Conservation (phyloP, 2,329 filamentous ascomycete species). For the Ophiostoma novo-ulmi region DNA sequence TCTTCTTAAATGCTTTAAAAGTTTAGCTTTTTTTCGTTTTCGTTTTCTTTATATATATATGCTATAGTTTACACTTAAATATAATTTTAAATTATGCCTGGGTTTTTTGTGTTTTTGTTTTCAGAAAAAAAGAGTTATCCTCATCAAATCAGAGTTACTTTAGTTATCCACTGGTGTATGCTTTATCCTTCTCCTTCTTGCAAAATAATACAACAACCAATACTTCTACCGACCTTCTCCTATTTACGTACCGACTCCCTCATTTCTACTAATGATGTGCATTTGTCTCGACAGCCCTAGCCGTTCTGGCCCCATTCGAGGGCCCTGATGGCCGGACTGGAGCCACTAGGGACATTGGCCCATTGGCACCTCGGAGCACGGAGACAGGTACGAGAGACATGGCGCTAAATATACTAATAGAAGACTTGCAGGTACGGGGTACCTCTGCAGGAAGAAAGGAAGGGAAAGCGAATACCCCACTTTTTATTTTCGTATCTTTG, state of each 20-base stretch:
- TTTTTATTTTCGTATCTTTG: background rate
- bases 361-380: constrained; percentile 6
- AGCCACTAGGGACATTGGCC: background rate
- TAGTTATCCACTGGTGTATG: no score
- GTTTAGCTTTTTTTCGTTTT: background rate
- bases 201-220: no score
- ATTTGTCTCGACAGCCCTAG: constrained; percentile 4
- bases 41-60: background rate
- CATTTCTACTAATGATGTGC: background rate
- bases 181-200: no score
- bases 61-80: no score
- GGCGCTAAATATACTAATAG: background rate
- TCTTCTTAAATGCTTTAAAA: background rate
- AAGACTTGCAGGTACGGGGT: constrained; percentile 11
- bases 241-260: background rate
- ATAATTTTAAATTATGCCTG: no score
- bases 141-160: no score
- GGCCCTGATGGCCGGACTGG: constrained; percentile 9
- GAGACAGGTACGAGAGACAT: constrained; percentile 1
- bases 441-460: background rate
- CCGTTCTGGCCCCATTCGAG: constrained; percentile 6
- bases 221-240: background rate
- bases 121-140: no score
- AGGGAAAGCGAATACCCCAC: background rate
- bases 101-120: no score